Percentiles rank a stretch among this genome's conserved stretches.
Evolutionary conservation across 2,329 filamentous ascomycete species (phyloP).

Genomic region (Arthrobotrys pseudoclavata): DNA sequence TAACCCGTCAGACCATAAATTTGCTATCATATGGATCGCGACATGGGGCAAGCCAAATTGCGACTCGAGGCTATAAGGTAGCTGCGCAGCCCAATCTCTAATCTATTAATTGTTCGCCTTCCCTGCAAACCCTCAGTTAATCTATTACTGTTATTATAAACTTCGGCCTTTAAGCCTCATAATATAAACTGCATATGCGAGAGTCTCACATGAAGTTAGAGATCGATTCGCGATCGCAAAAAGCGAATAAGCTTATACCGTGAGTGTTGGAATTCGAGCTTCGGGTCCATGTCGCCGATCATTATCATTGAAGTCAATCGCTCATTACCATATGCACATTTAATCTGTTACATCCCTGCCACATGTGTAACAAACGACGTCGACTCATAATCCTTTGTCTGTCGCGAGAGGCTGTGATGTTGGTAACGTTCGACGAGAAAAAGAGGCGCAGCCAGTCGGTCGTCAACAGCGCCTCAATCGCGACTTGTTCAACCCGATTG

Average conservation of each 20-base stretch:
- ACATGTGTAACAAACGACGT: neutral
- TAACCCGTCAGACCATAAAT: neutral
- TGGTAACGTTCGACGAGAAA: neutral
- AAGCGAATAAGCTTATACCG: constrained; percentile 22
- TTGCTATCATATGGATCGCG: neutral
- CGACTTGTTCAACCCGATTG: constrained; percentile 10
- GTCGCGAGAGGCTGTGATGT: constrained; percentile 4
- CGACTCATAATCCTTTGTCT: constrained; percentile 12
- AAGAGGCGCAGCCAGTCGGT: constrained; percentile 35
- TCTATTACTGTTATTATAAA: constrained; percentile 6
- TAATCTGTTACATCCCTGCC: neutral
- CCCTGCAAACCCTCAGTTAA: neutral
- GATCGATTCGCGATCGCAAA: constrained; percentile 24
- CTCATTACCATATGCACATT: neutral
- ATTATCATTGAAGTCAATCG: constrained; percentile 9
- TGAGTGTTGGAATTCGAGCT: neutral
- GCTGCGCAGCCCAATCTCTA: neutral
- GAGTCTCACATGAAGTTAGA: neutral
- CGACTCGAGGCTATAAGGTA: neutral
- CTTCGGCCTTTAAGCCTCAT: constrained; percentile 11
- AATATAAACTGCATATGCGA: neutral
- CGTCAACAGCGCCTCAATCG: constrained; percentile 42
- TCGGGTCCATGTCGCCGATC: neutral
- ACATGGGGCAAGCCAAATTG: neutral
- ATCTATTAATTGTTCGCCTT: constrained; percentile 4